A percentile compares a stretch with the other conserved stretches of the same genome.
phyloP scores from a whole-genome alignment of 345 rosid genomes.

The Salix exigua region DNA sequence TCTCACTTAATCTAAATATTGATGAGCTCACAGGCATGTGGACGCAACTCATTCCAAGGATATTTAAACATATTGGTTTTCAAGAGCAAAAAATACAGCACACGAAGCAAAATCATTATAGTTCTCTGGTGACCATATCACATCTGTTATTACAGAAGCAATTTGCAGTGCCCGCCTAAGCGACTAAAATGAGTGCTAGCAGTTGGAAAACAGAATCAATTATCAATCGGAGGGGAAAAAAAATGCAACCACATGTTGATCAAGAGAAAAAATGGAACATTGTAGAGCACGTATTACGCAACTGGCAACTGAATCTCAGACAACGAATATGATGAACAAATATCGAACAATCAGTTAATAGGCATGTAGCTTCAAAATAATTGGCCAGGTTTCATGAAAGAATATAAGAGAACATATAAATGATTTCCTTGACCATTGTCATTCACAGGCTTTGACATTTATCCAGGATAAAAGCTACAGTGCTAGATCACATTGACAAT shows the following conservation, averaged over 20 bases:
- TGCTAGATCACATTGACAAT: background rate
- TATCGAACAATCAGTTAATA: background rate
- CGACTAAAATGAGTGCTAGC: background rate
- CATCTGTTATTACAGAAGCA: background rate
- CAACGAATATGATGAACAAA: background rate
- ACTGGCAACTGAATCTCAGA: background rate
- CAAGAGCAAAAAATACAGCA: background rate
- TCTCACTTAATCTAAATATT: background rate
- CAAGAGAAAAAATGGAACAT: background rate
- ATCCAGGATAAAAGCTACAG: background rate
- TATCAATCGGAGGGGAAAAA: background rate
- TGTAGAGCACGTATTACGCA: background rate
- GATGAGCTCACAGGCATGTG: background rate
- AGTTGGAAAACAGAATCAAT: background rate
- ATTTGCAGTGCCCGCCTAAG: background rate
- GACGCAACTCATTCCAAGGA: background rate
- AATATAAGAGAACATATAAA: background rate
- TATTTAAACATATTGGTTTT: background rate
- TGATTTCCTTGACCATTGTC: background rate
- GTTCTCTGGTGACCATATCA: background rate
- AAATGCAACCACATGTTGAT: background rate
- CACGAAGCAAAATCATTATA: background rate
- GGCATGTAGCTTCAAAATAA: too few relatives aligned
- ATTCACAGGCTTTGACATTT: background rate
- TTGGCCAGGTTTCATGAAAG: background rate